Evolutionary conservation across 1,139 yeast genomes (phyloP).

Genomic region (Pichia kudriavzevii): DNA sequence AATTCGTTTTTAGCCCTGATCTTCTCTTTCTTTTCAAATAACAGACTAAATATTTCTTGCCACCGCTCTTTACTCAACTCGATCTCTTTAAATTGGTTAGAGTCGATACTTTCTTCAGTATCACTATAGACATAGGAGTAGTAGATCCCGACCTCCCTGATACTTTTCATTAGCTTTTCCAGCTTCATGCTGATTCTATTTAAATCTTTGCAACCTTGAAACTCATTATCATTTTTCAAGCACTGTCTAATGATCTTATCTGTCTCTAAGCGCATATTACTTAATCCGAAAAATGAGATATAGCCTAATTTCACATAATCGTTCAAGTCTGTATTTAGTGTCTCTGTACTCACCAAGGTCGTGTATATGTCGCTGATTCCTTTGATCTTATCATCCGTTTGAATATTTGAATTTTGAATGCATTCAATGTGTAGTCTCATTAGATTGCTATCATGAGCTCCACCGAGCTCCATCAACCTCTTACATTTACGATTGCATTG

Average conservation of each 20-base stretch:
- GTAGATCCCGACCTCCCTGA: slow-evolving; percentile 22
- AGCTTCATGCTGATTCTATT: slow-evolving; percentile 35
- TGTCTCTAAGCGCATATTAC: slow-evolving; percentile 12
- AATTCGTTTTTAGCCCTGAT: slow-evolving; percentile 18
- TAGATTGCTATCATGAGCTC: slow-evolving; percentile 26
- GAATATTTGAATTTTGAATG: slow-evolving; percentile 9
- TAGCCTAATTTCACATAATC: slow-evolving; percentile 21
- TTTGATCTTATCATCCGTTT: slow-evolving; percentile 16
- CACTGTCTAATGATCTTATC: slow-evolving; percentile 37
- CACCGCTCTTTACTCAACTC: slow-evolving; percentile 22
- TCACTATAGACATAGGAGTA: slow-evolving; percentile 26
- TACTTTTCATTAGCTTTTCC: slow-evolving; percentile 16
- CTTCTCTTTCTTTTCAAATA: slow-evolving; percentile 17
- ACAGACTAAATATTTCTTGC: slow-evolving; percentile 16
- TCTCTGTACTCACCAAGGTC: slow-evolving; percentile 17
- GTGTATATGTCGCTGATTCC: slow-evolving; percentile 20
- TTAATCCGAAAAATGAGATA: slow-evolving; percentile 21
- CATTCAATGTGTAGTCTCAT: slow-evolving; percentile 26
- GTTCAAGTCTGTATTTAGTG: slow-evolving; percentile 14
- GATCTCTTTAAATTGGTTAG: slow-evolving; percentile 20
- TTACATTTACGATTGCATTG: slow-evolving; percentile 24
- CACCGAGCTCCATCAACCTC: slow-evolving; percentile 22
- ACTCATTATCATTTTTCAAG: slow-evolving; percentile 63
- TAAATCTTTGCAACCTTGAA: slow-evolving; percentile 41
- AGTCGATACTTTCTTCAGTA: slow-evolving; percentile 16